These are phyloP conservation scores for Fusarium sororula DNA, from an alignment of 2,329 filamentous ascomycete genomes.

Conservation along the genomic window DNA sequence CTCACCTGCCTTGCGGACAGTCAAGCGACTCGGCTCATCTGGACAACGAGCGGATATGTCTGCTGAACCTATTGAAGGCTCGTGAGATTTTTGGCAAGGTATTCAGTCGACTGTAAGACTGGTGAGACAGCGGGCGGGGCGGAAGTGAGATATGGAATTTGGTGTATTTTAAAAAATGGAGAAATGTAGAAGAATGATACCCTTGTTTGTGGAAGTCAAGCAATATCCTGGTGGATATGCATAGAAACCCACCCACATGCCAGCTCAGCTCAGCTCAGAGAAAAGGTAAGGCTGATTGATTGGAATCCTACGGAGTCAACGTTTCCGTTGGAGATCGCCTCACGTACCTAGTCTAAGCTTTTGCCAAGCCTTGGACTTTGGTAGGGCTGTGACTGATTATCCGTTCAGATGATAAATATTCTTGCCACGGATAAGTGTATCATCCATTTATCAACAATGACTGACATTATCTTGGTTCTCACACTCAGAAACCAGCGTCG, in stretches of 20 bases:
- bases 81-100: slow-evolving; percentile 90
- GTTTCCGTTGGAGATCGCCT: neutral
- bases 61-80: slow-evolving; percentile 89
- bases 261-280: neutral
- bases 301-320: neutral
- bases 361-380: neutral
- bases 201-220: slow-evolving; percentile 1
- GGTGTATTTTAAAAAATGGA: slow-evolving; percentile 1
- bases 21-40: slow-evolving; percentile 94
- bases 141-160: neutral
- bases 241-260: neutral
- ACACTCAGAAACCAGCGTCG: neutral
- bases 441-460: neutral
- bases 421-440: neutral
- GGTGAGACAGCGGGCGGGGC: neutral
- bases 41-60: slow-evolving; percentile 90
- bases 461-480: neutral
- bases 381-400: neutral
- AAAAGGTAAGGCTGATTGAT: neutral
- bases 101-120: slow-evolving; percentile 70
- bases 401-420: neutral
- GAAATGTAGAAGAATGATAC: slow-evolving; percentile 29
- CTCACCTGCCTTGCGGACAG: slow-evolving; percentile 93
- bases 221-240: neutral
- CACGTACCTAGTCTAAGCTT: neutral